Evolutionary conservation across 306 rosid genomes (phyloP), one percentile per base, ranked within the genome.

Genomic region (Medicago arabica): DNA sequence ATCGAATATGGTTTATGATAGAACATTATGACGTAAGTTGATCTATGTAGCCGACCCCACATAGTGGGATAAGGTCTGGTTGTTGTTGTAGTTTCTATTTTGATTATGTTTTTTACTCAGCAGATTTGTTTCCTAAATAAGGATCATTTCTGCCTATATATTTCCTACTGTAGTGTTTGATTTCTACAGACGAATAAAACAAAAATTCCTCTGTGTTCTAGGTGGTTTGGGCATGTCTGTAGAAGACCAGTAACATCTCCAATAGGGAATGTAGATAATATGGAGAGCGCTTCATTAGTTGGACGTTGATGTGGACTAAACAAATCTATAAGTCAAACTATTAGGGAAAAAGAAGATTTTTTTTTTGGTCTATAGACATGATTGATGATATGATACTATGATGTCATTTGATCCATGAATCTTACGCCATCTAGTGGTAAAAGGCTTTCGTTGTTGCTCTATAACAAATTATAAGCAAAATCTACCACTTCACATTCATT

Each of bases 321-420:
- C 46, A 41, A 41, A 41, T 9, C 46, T 9, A 43, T 43, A 43
- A 11, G 49, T 43, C 49, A 43, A 43, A 43, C 49, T 13, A 43
- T 43, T 43, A 43, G 11, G 2, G 40, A 59, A 59, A 23, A 43
- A 43, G 49, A 62, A 23, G 28, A 23, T 23, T 23, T 62, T 74
- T 47, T 74, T 47, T 57, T 74, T 59, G 62, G 61, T 47, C 12
- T 31, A 18, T 74, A 60, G 71, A 18, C 46, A 74, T 46, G 23
- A 12, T 62, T 17, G 46, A 31, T 4, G 15, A 61, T 39, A 34
- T 25, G n/a, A 47, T 8, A 17, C 34, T 46, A 36, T n/a, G 49
- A n/a, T 14, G 38, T 36, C 62, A 60, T 61, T 74, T 34, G 49
- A 61, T 74, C 14, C 47, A 43, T 60, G 60, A 28, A 61, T n/a